Evolutionary conservation across 2,329 filamentous ascomycete species (phyloP).

Genomic region (Nigrospora oryzae): DNA sequence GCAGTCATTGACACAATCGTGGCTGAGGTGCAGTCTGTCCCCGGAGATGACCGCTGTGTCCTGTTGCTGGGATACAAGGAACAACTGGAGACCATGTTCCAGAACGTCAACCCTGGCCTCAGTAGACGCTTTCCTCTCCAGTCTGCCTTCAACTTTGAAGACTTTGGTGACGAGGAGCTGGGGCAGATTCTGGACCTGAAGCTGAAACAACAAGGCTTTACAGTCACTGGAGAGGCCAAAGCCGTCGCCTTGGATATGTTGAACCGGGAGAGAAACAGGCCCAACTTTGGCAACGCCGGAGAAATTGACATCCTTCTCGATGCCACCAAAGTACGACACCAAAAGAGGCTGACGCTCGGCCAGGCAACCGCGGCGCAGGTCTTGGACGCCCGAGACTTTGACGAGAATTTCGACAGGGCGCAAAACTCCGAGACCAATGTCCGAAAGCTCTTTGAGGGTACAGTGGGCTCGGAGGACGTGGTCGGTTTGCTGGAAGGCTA

Average conservation of each 20-base stretch:
- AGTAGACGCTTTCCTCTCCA: conserved; percentile 55
- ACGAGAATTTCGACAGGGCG: conserved; percentile 39
- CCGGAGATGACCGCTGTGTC: conserved; percentile 66
- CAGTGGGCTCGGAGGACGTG: conserved; percentile 39
- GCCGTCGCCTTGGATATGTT: conserved; percentile 52
- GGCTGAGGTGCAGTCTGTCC: conserved; percentile 60
- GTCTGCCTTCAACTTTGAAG: conserved; percentile 59
- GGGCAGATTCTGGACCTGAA: conserved; percentile 54
- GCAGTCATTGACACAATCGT: conserved; percentile 69
- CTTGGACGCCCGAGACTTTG: conserved; percentile 35
- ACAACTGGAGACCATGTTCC: conserved; percentile 64
- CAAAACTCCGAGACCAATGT: conserved; percentile 31
- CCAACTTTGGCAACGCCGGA: conserved; percentile 64
- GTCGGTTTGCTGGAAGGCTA: conserved; percentile 40
- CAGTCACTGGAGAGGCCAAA: conserved; percentile 41
- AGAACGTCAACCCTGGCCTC: conserved; percentile 65
- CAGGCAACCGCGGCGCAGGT: conserved; percentile 13
- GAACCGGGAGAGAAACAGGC: conserved; percentile 48
- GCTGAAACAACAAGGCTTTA: conserved; percentile 45
- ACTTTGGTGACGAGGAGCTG: conserved; percentile 54
- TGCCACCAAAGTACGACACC: conserved; percentile 42
- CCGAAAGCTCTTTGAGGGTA: conserved; percentile 32
- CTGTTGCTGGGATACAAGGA: conserved; percentile 63
- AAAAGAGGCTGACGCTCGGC: conserved; percentile 26
- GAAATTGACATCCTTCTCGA: conserved; percentile 65